Evolutionary conservation across 2,329 filamentous ascomycete genomes (phyloP), one percentile per base, ranked within the genome.

Genomic region (Fusarium cyanostomum): DNA sequence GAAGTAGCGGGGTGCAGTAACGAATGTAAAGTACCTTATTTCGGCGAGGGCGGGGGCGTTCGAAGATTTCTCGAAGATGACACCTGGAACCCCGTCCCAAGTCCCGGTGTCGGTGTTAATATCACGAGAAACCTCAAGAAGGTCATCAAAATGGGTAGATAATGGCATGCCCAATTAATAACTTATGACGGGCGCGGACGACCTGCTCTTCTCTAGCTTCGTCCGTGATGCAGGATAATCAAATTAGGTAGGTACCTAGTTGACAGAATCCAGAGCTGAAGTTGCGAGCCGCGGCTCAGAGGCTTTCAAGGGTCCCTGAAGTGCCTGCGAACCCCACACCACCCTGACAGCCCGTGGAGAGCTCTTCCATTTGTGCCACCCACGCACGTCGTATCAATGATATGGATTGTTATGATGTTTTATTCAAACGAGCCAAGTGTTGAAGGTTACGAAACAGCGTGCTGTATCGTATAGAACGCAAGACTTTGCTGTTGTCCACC

Each of bases 201-300:
- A 21, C 21, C 21, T 21, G 21, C 21, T 6, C 21, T 21, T 21
- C 4, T 21, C 6, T 6, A 21, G 21, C 21, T 21, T 21, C 6
- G 21, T 21, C 21, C 21, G 21, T 21, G 21, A 21, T 48, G 16
- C 31, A n/a, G 6, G 30, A 44, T 12, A 48, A 28, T 30, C 46
- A n/a, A n/a, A n/a, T n/a, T n/a, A n/a, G n/a, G n/a, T n/a, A n/a
- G n/a, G n/a, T n/a, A n/a, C n/a, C n/a, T n/a, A 41, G 46, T 50
- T 13, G 12, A 41, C n/a, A 21, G 18, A 15, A 12, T 15, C 28
- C 16, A 33, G 15, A 30, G 18, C 21, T 34, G 48, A 51, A 51
- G 37, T 27, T 51, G 46, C 41, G 46, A 51, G 28, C 48, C 48
- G 48, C 37, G 48, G 48, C 30, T 51, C 45, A 49, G 35, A 30